Percentiles rank a stretch among this genome's conserved stretches.
Conservation (phyloP, 2,329 filamentous ascomycete genomes). For the Endocalyx cinctus region DNA sequence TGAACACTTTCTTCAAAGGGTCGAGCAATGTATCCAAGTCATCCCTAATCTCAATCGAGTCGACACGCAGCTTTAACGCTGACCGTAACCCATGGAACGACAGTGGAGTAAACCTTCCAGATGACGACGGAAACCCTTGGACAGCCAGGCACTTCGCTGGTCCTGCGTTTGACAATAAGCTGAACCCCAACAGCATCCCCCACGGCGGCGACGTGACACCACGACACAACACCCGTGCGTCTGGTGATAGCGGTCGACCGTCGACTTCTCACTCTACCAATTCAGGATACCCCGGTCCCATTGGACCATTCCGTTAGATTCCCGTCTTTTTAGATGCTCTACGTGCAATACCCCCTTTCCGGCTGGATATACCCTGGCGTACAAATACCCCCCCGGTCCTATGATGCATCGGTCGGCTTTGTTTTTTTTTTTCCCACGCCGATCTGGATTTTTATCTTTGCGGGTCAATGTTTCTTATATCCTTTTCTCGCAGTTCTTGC, state of each 20-base stretch:
- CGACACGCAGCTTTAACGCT: constrained; percentile 80
- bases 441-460: constrained; percentile 15
- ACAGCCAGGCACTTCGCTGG: constrained; percentile 53
- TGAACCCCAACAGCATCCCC: constrained; percentile 53
- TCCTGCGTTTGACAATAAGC: constrained; percentile 61
- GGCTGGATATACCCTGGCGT: constrained; percentile 64
- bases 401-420: constrained; percentile 43
- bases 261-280: constrained; percentile 91
- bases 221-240: constrained; percentile 76
- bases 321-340: constrained; percentile 40
- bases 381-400: constrained; percentile 47
- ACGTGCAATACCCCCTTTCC: constrained; percentile 50
- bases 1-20: constrained; percentile 88
- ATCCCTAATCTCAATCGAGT: constrained; percentile 93
- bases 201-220: constrained; percentile 78
- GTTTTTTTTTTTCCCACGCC: constrained; percentile 20
- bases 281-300: constrained; percentile 93
- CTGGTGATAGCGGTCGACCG: constrained; percentile 85
- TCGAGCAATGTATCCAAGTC: constrained; percentile 89
- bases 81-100: constrained; percentile 99
- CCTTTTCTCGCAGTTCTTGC: constrained; percentile 11
- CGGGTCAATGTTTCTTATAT: constrained; percentile 13
- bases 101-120: constrained; percentile 87
- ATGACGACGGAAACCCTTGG: constrained; percentile 72
- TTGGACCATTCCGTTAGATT: constrained; percentile 86